A percentile compares a stretch with the other conserved stretches of the same genome.
phyloP scores from a whole-genome alignment of 2,329 filamentous ascomycete species.

The Paecilomyces variotii region DNA sequence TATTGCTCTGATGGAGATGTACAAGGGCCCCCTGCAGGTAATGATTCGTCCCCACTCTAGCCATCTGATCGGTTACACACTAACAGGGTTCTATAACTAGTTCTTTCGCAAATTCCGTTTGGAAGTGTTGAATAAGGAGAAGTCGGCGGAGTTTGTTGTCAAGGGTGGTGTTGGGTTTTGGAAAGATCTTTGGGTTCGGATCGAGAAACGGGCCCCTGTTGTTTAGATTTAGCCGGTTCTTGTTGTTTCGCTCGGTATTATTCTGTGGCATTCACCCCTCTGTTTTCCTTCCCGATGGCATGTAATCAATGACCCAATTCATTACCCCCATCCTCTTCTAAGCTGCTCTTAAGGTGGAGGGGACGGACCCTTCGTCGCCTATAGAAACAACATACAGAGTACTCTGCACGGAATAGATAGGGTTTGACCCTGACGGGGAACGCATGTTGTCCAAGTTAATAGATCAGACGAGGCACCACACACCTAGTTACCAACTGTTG shows the following conservation, averaged over 20 bases:
- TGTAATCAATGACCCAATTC: not conserved
- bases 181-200: conserved; percentile 11
- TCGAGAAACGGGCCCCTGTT: conserved; percentile 1
- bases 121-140: conserved; percentile 11
- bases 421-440: too few relatives aligned
- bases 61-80: not conserved
- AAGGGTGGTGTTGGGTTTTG: conserved; percentile 28
- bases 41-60: conserved; percentile 1
- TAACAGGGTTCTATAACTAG: conserved; percentile 8
- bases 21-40: conserved; percentile 35
- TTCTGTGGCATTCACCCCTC: not conserved
- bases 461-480: too few relatives aligned
- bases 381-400: too few relatives aligned
- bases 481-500: too few relatives aligned
- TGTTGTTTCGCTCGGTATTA: not conserved
- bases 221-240: not conserved
- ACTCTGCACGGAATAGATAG: too few relatives aligned
- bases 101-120: conserved; percentile 24
- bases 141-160: conserved; percentile 20
- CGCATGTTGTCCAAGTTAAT: too few relatives aligned
- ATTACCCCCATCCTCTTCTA: not conserved
- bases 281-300: not conserved
- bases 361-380: too few relatives aligned
- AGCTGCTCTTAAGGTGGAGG: not conserved
- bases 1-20: conserved; percentile 48